Evolutionary conservation across 2,329 filamentous ascomycete species (phyloP).

Genomic region (Fusarium illudens): DNA sequence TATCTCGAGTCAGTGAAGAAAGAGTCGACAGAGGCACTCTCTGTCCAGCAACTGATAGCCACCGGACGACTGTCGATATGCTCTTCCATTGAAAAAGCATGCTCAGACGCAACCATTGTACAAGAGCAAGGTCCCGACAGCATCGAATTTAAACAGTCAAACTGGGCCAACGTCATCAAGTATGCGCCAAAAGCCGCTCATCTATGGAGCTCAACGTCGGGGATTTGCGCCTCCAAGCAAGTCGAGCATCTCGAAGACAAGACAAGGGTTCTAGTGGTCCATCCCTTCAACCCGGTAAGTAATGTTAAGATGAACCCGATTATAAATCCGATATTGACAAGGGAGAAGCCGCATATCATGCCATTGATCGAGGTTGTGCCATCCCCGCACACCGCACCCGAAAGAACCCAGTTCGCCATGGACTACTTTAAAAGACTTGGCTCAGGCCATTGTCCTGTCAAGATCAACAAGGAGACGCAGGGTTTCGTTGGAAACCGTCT

Average conservation of each 20-base stretch:
- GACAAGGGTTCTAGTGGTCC: conserved; percentile 20
- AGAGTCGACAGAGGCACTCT: rapidly evolving
- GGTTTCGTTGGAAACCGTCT: conserved; percentile 30
- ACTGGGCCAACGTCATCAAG: conserved; percentile 16
- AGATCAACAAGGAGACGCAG: conserved; percentile 31
- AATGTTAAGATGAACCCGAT: rapidly evolving
- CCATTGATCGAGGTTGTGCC: conserved; percentile 31
- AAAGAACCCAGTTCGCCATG: conserved; percentile 18
- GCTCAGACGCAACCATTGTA: conserved; percentile 14
- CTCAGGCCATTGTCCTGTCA: conserved; percentile 26
- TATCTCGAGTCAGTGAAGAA: conserved; percentile 22
- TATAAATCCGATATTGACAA: background rate
- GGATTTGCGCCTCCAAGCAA: conserved; percentile 24
- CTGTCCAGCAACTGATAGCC: background rate
- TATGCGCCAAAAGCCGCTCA: background rate
- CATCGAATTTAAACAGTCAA: conserved; percentile 29
- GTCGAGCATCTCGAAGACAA: conserved; percentile 22
- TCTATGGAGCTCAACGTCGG: conserved; percentile 32
- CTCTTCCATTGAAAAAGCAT: conserved; percentile 18
- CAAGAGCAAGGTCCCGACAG: conserved; percentile 36
- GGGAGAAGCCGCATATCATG: conserved; percentile 26
- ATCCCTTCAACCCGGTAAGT: conserved; percentile 30
- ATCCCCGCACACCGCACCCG: conserved; percentile 9
- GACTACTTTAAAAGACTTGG: conserved; percentile 20
- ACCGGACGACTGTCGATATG: conserved; percentile 12